Evolutionary conservation across 169 alveolate genomes (phyloP).

Genomic region (Besnoitia besnoiti): DNA sequence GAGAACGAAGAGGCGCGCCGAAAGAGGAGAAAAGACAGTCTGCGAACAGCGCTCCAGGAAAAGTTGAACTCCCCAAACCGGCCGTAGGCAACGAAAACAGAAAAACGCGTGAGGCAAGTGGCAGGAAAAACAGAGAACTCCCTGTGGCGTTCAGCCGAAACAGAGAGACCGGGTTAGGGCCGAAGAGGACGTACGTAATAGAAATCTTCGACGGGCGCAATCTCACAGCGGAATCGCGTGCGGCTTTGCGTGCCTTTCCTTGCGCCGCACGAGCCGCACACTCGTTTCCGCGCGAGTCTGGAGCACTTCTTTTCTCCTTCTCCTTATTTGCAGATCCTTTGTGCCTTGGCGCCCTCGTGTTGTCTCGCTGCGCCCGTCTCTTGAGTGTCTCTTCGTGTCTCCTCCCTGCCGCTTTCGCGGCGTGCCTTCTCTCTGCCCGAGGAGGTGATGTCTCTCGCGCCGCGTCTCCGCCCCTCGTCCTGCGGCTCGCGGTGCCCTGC

Average conservation of each 20-base stretch:
- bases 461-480: too few relatives aligned
- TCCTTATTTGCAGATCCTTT: neutral
- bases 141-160: too few relatives aligned
- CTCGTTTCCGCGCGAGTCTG: neutral
- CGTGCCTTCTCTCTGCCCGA: neutral
- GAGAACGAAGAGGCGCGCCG: neutral
- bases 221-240: too few relatives aligned
- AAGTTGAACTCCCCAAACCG: neutral
- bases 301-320: neutral
- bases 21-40: neutral
- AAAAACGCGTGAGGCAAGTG: neutral
- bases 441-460: neutral
- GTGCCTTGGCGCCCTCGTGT: neutral
- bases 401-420: neutral
- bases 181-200: too few relatives aligned
- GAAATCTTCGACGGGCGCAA: too few relatives aligned
- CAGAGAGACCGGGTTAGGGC: too few relatives aligned
- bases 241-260: neutral
- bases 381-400: neutral
- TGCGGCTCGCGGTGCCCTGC: too few relatives aligned
- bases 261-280: neutral
- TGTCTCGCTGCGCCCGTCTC: neutral
- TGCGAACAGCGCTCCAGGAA: neutral
- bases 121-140: neutral
- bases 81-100: neutral